phyloP scores from a whole-genome alignment of 129 eudicot genomes.

The Centella asiatica region DNA sequence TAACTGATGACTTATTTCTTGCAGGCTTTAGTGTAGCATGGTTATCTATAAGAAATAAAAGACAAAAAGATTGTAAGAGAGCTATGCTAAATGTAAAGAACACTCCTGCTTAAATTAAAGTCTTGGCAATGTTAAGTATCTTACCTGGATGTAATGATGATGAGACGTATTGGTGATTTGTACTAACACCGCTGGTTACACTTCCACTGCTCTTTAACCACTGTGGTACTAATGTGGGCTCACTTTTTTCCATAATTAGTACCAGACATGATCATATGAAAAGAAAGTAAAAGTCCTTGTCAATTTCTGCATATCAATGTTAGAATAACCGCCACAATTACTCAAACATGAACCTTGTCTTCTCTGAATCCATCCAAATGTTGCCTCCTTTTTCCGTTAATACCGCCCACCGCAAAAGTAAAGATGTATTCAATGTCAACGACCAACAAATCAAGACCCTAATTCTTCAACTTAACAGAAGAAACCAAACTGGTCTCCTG shows the following conservation, averaged over 20 bases:
- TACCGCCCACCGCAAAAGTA: background rate
- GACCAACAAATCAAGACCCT: constrained; percentile 9
- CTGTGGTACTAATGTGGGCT: constrained; percentile 85
- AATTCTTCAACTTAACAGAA: constrained; percentile 13
- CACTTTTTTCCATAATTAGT: constrained; percentile 83
- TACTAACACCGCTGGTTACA: constrained; percentile 25
- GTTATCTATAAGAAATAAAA: constrained; percentile 35
- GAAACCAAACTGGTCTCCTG: constrained; percentile 14
- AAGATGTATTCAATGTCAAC: constrained; percentile 5
- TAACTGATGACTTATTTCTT: constrained; percentile 40
- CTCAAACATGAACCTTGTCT: constrained; percentile 3
- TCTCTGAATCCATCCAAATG: constrained; percentile 17
- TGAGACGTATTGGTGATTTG: constrained; percentile 41
- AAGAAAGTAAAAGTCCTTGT: constrained; percentile 20
- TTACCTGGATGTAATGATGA: constrained; percentile 53
- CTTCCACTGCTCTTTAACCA: constrained; percentile 79
- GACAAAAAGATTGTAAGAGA: constrained; percentile 12
- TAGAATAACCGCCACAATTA: constrained; percentile 11
- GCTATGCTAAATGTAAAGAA: background rate
- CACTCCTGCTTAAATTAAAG: background rate
- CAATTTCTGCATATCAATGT: background rate
- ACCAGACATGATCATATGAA: constrained; percentile 39
- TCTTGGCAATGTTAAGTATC: background rate
- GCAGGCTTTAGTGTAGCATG: constrained; percentile 39
- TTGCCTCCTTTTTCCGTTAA: background rate